Evolutionary conservation across 176 grass and related monocot genomes (phyloP).

Genomic region (Hsuehochloa calcarea): DNA sequence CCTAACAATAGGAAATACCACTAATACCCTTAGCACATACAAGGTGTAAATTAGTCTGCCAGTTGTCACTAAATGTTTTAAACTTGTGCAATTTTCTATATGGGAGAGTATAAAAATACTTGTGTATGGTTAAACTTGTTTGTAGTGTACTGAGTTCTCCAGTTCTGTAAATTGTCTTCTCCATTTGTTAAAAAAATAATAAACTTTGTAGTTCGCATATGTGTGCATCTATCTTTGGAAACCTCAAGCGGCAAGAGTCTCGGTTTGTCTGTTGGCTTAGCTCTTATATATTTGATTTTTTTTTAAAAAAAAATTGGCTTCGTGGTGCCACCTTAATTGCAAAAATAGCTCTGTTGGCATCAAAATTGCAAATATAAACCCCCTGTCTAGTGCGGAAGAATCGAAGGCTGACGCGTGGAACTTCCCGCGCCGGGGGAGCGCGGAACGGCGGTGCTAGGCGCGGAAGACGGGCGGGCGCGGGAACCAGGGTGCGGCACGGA

Average conservation of each 20-base stretch:
- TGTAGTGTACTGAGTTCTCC: background rate
- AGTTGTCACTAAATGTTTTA: background rate
- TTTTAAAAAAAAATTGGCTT: too few relatives aligned
- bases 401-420: too few relatives aligned
- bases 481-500: too few relatives aligned
- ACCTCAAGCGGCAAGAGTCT: background rate
- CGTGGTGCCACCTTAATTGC: too few relatives aligned
- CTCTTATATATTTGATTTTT: slow-evolving; percentile 11
- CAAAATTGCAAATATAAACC: too few relatives aligned
- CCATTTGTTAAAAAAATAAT: background rate
- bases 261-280: slow-evolving; percentile 1
- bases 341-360: too few relatives aligned
- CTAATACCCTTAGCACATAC: too few relatives aligned
- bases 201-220: background rate
- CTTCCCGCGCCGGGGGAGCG: too few relatives aligned
- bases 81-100: background rate
- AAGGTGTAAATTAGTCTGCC: background rate
- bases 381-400: too few relatives aligned
- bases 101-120: background rate
- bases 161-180: slow-evolving; percentile 9
- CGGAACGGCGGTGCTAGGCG: too few relatives aligned
- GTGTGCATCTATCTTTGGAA: background rate
- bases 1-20: too few relatives aligned
- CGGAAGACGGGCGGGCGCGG: too few relatives aligned
- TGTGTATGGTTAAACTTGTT: slow-evolving; percentile 1